Percentiles rank a stretch among this genome's conserved stretches.
phyloP scores from a whole-genome alignment of 495 filamentous ascomycete species.

The Talaromyces proteolyticus region DNA sequence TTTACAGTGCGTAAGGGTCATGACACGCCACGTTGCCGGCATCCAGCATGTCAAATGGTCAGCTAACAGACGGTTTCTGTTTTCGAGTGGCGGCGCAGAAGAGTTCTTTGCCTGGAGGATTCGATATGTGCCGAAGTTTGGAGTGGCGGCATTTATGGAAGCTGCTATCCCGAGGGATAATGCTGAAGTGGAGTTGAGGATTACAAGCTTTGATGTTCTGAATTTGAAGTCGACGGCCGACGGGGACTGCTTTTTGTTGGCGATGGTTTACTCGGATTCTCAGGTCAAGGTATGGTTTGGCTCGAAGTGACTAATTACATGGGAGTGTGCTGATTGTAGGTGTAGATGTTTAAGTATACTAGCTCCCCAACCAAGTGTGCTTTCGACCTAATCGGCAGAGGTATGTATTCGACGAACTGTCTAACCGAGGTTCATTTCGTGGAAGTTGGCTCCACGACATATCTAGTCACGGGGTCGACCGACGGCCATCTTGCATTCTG shows the following conservation, averaged over 20 bases:
- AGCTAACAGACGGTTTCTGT: slow-evolving; percentile 54
- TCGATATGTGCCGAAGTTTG: slow-evolving; percentile 40
- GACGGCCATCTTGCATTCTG: slow-evolving; percentile 57
- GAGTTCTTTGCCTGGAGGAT: slow-evolving; percentile 86
- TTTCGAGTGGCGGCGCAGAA: slow-evolving; percentile 80
- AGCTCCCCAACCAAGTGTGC: slow-evolving; percentile 12
- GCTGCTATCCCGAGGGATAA: slow-evolving; percentile 53
- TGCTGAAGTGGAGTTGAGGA: slow-evolving; percentile 63
- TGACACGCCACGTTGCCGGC: slow-evolving; percentile 73
- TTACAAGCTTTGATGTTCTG: slow-evolving; percentile 64
- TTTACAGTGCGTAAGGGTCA: slow-evolving; percentile 47
- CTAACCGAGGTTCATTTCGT: slow-evolving; percentile 63
- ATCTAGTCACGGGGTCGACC: slow-evolving; percentile 53
- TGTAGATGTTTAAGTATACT: slow-evolving; percentile 54
- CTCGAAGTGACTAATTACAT: neutral
- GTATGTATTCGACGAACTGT: slow-evolving; percentile 72
- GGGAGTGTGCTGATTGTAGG: neutral
- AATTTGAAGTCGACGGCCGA: slow-evolving; percentile 24
- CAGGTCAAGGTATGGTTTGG: slow-evolving; percentile 47
- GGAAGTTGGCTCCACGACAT: slow-evolving; percentile 16
- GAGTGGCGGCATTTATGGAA: slow-evolving; percentile 58
- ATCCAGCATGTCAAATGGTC: slow-evolving; percentile 80
- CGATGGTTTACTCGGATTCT: slow-evolving; percentile 74
- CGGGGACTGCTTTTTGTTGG: slow-evolving; percentile 42
- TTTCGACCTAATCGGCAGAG: slow-evolving; percentile 52